Evolutionary conservation across 1,139 yeast genomes (phyloP).

Genomic region (Casaregolazyma lundiana): DNA sequence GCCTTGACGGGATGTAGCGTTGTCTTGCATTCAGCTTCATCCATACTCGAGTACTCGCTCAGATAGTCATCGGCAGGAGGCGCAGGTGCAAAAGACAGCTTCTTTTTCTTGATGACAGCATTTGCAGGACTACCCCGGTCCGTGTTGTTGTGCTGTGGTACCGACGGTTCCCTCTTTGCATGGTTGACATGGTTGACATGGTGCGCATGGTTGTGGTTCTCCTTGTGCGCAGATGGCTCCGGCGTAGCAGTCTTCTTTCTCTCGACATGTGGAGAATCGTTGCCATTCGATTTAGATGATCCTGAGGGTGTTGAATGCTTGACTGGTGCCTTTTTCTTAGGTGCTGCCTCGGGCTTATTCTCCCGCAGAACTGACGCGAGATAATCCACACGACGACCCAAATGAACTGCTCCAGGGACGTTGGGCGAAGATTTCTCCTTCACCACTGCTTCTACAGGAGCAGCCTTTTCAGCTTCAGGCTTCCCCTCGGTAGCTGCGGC

Average conservation of each 20-base stretch:
- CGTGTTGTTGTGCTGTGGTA: background rate
- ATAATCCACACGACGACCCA: constrained; percentile 91
- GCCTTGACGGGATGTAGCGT: constrained; percentile 67
- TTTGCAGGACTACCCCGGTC: constrained; percentile 4
- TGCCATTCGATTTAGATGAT: background rate
- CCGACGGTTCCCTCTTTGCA: background rate
- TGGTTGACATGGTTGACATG: no score
- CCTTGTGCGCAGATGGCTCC: background rate
- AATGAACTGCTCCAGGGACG: constrained; percentile 89
- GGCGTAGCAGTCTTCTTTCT: constrained; percentile 8
- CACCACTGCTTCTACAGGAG: constrained; percentile 9
- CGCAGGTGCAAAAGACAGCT: constrained; percentile 17
- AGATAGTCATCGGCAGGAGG: constrained; percentile 38
- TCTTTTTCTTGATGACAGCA: constrained; percentile 16
- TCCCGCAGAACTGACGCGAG: constrained; percentile 59
- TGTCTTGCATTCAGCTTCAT: constrained; percentile 63
- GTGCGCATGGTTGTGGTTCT: constrained; percentile 2
- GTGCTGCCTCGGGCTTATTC: constrained; percentile 25
- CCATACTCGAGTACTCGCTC: constrained; percentile 75
- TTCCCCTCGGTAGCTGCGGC: constrained; percentile 8
- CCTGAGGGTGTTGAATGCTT: background rate
- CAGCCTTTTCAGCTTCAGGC: constrained; percentile 16
- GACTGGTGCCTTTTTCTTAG: constrained; percentile 8
- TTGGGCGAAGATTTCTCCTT: constrained; percentile 43
- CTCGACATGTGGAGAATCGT: constrained; percentile 10